Evolutionary conservation across 331 rosid species (phyloP), one percentile per base, ranked within the genome.

Genomic region (Quercus tomentella): DNA sequence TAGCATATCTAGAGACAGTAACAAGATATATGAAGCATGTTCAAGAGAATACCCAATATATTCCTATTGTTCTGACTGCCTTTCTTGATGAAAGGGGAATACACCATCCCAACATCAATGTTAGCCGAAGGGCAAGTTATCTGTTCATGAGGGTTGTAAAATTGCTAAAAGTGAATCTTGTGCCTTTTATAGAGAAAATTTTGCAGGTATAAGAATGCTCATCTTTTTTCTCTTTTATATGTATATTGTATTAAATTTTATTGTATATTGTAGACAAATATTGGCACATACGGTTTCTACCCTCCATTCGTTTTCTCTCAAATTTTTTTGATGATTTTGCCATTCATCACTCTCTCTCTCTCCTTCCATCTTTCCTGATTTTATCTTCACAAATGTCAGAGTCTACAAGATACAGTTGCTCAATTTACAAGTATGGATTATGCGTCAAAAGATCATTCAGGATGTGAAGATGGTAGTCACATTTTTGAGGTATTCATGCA

Each of bases 21-120:
- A 87, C 92, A 21, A 91, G 99, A 85, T 95, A 91, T 81, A 72
- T 88, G 55, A 95, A 95, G 91, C 88, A 91, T 79, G 86, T 93
- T 69, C 96, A 90, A 80, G 98, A 95, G 55, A 90, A 90, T 76
- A 77, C 91, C 77, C 97, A 89, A 35, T 90, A 88, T 80, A 89
- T 95, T 81, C 94, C 92, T 31, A 74, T 88, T 89, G 96, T 96
- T 74, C 81, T 93, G 78, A 74, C 92, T 85, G 97, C 91, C 73
- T 96, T 93, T 87, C 98, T 96, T 72, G 99, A 96, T 86, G 99
- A 96, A 83, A 89, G 99, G 84, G 98, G 99, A 56, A 89, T 93
- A 84, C 97, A 86, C 88, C 99, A 96, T 84, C 88, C 91, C 62
- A 96, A 90, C 78, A 76, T 87, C 86, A 90, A 89, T 74, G 98